phyloP scores from a whole-genome alignment of 768 basidiomycete genomes.

The Calocybe indica region DNA sequence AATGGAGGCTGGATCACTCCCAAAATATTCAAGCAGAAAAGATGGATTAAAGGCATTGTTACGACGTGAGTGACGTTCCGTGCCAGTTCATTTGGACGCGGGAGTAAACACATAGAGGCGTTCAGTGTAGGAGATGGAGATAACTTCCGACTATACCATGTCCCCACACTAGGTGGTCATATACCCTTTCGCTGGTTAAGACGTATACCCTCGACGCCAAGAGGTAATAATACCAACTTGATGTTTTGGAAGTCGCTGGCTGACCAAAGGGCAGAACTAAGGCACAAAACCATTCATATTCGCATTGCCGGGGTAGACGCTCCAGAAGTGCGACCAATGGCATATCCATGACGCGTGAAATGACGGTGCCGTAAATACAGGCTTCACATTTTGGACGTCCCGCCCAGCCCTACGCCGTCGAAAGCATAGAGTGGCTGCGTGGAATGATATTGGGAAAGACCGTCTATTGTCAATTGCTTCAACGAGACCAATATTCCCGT shows the following conservation, averaged over 20 bases:
- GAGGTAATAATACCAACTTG: conserved; percentile 36
- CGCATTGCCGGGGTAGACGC: conserved; percentile 91
- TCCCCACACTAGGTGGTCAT: conserved; percentile 67
- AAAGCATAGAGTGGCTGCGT: conserved; percentile 72
- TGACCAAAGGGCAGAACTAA: conserved; percentile 45
- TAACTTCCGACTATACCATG: conserved; percentile 86
- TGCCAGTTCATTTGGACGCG: background rate
- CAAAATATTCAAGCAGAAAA: conserved; percentile 44
- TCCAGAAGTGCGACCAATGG: conserved; percentile 58
- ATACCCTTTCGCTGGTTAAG: conserved; percentile 61
- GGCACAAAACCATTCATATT: conserved; percentile 78
- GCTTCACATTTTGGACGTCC: conserved; percentile 80
- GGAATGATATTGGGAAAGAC: conserved; percentile 46
- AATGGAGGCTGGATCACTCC: conserved; percentile 71
- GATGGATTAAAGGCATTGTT: conserved; percentile 77
- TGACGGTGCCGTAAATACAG: conserved; percentile 25
- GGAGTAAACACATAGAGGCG: background rate
- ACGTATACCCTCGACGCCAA: conserved; percentile 47
- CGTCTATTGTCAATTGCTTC: conserved; percentile 66
- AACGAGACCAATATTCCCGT: conserved; percentile 80
- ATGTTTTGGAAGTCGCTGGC: background rate
- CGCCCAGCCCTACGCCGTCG: conserved; percentile 67
- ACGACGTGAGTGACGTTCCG: conserved; percentile 49
- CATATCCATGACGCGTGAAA: no score
- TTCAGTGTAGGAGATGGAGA: conserved; percentile 80